Evolutionary conservation across 2,329 filamentous ascomycete species (phyloP).

Genomic region (Trichoderma sp.): DNA sequence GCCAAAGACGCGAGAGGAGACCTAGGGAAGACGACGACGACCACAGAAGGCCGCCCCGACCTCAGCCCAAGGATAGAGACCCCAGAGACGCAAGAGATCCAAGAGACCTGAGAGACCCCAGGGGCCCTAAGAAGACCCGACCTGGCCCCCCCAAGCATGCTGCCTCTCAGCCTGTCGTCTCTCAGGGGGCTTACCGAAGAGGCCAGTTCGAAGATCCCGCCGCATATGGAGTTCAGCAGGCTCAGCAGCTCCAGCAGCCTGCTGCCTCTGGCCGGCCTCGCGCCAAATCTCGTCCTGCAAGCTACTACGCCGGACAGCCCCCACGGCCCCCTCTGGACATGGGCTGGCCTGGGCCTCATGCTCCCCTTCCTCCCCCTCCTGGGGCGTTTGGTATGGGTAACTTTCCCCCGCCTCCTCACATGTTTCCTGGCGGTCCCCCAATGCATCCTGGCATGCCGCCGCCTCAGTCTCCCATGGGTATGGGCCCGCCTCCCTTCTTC

Average conservation of each 20-base stretch:
- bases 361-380: slow-evolving; percentile 25
- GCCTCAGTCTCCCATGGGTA: slow-evolving; percentile 30
- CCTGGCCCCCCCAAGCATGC: slow-evolving; percentile 33
- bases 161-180: slow-evolving; percentile 34
- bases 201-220: slow-evolving; percentile 36
- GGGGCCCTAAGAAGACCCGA: slow-evolving; percentile 29
- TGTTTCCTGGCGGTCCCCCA: slow-evolving; percentile 24
- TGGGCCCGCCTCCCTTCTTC: slow-evolving; percentile 33
- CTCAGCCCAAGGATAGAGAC: slow-evolving; percentile 24
- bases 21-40: slow-evolving; percentile 25
- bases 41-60: slow-evolving; percentile 15
- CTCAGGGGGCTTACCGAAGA: slow-evolving; percentile 31
- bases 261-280: slow-evolving; percentile 33
- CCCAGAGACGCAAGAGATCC: background rate
- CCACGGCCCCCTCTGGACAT: slow-evolving; percentile 28
- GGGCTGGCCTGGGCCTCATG: slow-evolving; percentile 31
- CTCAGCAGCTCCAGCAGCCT: slow-evolving; percentile 35
- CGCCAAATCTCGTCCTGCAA: slow-evolving; percentile 35
- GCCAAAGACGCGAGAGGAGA: slow-evolving; percentile 27
- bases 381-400: slow-evolving; percentile 28
- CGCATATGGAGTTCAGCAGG: slow-evolving; percentile 36
- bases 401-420: slow-evolving; percentile 32
- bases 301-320: slow-evolving; percentile 35
- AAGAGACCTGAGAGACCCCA: slow-evolving; percentile 26
- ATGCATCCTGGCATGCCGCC: slow-evolving; percentile 28